Percentiles rank a stretch among this genome's conserved stretches.
phyloP scores from a whole-genome alignment of 2,329 filamentous ascomycete genomes.

The Didymosphaeria variabile region DNA sequence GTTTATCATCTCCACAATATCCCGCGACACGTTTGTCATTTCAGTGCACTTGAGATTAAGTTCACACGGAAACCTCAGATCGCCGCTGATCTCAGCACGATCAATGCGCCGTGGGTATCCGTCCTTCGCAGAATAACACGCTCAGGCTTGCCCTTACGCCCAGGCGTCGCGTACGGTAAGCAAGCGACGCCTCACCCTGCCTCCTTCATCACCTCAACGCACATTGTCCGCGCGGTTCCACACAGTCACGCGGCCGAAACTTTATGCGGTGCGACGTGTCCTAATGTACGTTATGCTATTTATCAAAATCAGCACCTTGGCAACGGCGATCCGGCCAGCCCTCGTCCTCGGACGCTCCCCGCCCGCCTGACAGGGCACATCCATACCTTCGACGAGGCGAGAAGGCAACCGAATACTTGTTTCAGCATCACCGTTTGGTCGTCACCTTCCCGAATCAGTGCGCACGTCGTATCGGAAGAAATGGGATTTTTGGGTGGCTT shows the following conservation, averaged over 20 bases:
- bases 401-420: conserved; percentile 7
- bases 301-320: background rate
- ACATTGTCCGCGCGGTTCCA: background rate
- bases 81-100: conserved; percentile 7
- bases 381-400: conserved; percentile 7
- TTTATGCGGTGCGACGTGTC: conserved; percentile 2
- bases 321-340: background rate
- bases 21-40: background rate
- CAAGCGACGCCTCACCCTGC: background rate
- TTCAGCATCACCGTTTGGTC: background rate
- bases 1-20: background rate
- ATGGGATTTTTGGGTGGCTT: conserved; percentile 11
- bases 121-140: background rate
- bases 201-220: background rate
- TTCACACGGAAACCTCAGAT: conserved; percentile 10
- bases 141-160: conserved; percentile 3
- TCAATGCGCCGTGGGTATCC: background rate
- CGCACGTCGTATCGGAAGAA: conserved; percentile 1
- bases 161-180: background rate
- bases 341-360: conserved; percentile 1
- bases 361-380: conserved; percentile 3
- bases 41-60: conserved; percentile 7
- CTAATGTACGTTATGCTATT: background rate
- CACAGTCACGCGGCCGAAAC: conserved; percentile 3
- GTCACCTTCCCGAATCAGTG: conserved; percentile 5